Conservation (phyloP, 805 yeast species). For the Cyberlindnera suaveolens region DNA sequence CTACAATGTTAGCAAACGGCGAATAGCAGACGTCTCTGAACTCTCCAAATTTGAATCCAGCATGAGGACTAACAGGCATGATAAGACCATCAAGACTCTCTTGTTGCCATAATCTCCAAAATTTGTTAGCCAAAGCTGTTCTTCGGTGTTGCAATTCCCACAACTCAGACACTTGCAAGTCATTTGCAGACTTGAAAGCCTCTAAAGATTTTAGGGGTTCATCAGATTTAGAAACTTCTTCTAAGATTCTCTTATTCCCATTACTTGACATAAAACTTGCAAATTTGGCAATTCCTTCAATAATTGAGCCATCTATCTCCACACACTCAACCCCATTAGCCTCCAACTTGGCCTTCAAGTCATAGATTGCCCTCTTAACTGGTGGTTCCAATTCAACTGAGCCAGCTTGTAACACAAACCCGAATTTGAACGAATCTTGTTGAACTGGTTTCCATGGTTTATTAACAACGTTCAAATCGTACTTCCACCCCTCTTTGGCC, state of each 20-base stretch:
- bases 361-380: constrained; percentile 37
- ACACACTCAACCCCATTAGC: constrained; percentile 45
- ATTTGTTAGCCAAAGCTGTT: constrained; percentile 30
- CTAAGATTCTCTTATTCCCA: constrained; percentile 33
- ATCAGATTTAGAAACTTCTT: constrained; percentile 30
- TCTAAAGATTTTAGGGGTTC: constrained; percentile 35
- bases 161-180: constrained; percentile 30
- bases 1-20: constrained; percentile 47
- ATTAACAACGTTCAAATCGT: constrained; percentile 33
- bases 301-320: constrained; percentile 33
- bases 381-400: constrained; percentile 45
- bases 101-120: constrained; percentile 36
- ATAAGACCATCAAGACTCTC: constrained; percentile 43
- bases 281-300: constrained; percentile 28
- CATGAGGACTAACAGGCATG: constrained; percentile 42
- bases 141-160: constrained; percentile 38
- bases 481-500: constrained; percentile 33
- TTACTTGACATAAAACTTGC: constrained; percentile 31
- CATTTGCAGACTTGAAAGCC: constrained; percentile 29
- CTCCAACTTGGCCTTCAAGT: constrained; percentile 23
- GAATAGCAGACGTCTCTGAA: constrained; percentile 49
- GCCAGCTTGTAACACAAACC: constrained; percentile 36
- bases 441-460: constrained; percentile 39
- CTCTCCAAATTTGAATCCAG: constrained; percentile 26
- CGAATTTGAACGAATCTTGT: constrained; percentile 33